Base-by-base conservation (phyloP, 1,139 yeast species). In the Lodderomyces elongisporus region DNA sequence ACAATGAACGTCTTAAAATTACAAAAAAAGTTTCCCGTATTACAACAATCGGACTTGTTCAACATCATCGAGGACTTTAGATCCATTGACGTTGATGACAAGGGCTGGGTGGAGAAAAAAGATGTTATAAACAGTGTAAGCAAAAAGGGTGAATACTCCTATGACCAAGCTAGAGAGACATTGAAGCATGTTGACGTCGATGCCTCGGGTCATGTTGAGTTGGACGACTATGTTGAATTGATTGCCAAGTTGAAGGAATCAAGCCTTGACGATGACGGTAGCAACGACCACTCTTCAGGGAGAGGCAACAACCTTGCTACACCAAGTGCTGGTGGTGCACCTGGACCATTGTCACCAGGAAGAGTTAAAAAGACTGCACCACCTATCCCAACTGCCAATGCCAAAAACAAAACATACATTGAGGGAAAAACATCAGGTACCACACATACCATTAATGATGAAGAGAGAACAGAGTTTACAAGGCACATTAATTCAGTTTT, bases 381-480 rank as follows among this genome's bases (percentile, higher is more conserved):
- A 5, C 69, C 68, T n/a, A 60, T 62, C 25, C 62, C 70, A 17
- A 71, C 55, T 45, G 79, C 62, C 54, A 74, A 51, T 70, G 69
- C 62, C 24, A 61, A 76, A 14, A 78, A 81, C 48, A 88, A 88
- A 51, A 82, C 91, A 30, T 91, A 85, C 39, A 74, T 85, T 35
- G 89, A 94, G 24, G 75, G 74, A 31, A 75, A 84, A 32, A 79
- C 91, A 15, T 74, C 91, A 1, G 96, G 96, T 32, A 85, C 94
- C n/a, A 85, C 96, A 3, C 99, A 91, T 57, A 87, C 96, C 4
- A 88, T 91, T 56, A 88, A 91, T 56, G 97, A 91, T 49, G 99
- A 91, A 69, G 99, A 91, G 63, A 77, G 96, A 56, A 71, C 85
- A 18, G 97, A 88, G 65, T 91, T 91, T 60, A 91, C 98, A 5